phyloP scores from a whole-genome alignment of 768 basidiomycete genomes.

The Russula abietina region DNA sequence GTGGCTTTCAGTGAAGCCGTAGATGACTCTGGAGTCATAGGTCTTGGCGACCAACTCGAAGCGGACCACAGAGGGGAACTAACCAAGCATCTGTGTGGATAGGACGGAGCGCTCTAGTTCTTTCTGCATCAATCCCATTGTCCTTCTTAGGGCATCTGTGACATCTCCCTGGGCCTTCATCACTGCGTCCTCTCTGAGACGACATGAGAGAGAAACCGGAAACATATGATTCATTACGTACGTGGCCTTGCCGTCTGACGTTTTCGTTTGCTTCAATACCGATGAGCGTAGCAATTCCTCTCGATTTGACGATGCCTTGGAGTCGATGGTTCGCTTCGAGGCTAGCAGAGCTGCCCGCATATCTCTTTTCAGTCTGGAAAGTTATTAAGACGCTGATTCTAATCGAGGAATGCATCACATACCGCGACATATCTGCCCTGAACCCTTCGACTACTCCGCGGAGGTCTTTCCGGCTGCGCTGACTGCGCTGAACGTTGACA shows the following conservation, averaged over 20 bases:
- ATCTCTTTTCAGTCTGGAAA: too few relatives aligned
- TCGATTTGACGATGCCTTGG: too few relatives aligned
- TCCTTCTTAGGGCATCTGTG: conserved; percentile 80
- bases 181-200: too few relatives aligned
- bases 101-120: conserved; percentile 78
- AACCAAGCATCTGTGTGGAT: too few relatives aligned
- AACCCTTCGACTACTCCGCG: conserved; percentile 46
- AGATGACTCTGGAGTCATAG: too few relatives aligned
- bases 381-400: neutral
- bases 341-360: conserved; percentile 62
- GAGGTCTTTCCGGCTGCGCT: conserved; percentile 45
- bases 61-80: conserved; percentile 20
- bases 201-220: too few relatives aligned
- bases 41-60: neutral
- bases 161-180: too few relatives aligned
- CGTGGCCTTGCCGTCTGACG: conserved; percentile 56
- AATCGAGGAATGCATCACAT: conserved; percentile 27
- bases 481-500: conserved; percentile 63
- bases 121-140: conserved; percentile 79
- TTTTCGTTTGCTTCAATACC: conserved; percentile 42
- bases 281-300: conserved; percentile 64
- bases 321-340: too few relatives aligned
- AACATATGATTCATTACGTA: too few relatives aligned
- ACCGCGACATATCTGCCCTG: conserved; percentile 47
- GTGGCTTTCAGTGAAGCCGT: too few relatives aligned